Evolutionary conservation across 345 rosid genomes (phyloP).

Genomic region (Raphanus sativus): DNA sequence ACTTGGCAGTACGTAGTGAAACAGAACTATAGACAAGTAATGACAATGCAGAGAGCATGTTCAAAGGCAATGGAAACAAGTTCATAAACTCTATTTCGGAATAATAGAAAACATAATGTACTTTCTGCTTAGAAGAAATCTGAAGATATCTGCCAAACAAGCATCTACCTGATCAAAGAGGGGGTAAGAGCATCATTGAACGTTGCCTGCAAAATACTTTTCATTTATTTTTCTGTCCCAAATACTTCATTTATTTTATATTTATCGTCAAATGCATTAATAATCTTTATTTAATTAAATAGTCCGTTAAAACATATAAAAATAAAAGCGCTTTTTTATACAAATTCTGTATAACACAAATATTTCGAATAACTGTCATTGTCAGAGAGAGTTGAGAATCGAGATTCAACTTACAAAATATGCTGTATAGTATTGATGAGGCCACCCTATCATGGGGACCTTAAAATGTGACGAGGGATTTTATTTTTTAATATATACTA

Average conservation of each 20-base stretch:
- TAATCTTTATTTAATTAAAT: neutral
- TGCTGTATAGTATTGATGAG: neutral
- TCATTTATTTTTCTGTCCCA: too few relatives aligned
- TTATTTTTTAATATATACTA: neutral
- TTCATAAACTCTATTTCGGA: neutral
- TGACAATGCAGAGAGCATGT: neutral
- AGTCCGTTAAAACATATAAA: neutral
- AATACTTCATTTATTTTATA: too few relatives aligned
- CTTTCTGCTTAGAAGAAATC: neutral
- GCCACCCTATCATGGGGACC: neutral
- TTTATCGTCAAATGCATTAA: neutral
- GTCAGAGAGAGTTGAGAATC: neutral
- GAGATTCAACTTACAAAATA: neutral
- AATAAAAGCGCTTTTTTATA: neutral
- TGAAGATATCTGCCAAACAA: neutral
- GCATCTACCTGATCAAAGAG: neutral
- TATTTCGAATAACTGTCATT: neutral
- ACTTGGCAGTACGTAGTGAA: neutral
- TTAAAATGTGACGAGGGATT: neutral
- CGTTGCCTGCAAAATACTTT: slow-evolving; percentile 48
- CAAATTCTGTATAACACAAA: neutral
- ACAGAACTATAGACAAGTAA: neutral
- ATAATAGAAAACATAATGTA: slow-evolving; percentile 32
- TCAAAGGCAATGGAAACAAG: neutral
- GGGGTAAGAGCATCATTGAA: slow-evolving; percentile 71